Evolutionary conservation across 768 basidiomycete species (phyloP).

Genomic region (Lactifluus subvellereus): DNA sequence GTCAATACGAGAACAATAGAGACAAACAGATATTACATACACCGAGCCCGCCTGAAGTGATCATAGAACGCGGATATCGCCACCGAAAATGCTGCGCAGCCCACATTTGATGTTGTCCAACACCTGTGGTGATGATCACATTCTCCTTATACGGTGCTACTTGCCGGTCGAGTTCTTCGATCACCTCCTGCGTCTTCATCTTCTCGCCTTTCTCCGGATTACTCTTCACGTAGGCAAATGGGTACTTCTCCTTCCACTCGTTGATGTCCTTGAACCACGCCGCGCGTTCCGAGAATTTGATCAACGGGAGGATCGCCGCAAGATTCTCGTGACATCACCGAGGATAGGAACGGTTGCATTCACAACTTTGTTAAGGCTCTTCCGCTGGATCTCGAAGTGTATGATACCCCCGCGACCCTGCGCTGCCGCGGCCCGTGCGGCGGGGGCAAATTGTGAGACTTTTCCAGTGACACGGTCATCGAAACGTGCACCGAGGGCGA

Average conservation of each 20-base stretch:
- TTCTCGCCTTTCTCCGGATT: conserved; percentile 44
- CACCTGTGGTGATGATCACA: conserved; percentile 85
- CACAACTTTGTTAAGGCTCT: too few species aligned
- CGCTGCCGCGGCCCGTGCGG: conserved; percentile 76
- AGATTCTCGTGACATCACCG: conserved; percentile 78
- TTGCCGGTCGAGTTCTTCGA: conserved; percentile 85
- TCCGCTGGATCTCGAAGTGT: conserved; percentile 79
- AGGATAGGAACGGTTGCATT: conserved; percentile 70
- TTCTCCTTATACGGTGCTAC: conserved; percentile 78
- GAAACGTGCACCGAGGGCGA: conserved; percentile 95
- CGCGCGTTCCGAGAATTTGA: conserved; percentile 49
- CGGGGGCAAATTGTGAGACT: conserved; percentile 84
- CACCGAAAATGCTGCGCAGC: conserved; percentile 92
- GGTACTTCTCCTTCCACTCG: conserved; percentile 80
- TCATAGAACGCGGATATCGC: conserved; percentile 80
- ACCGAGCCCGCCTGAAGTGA: conserved; percentile 91
- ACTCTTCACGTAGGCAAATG: conserved; percentile 79
- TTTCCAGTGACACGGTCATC: conserved; percentile 98
- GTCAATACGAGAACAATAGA: conserved; percentile 8
- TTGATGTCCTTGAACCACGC: conserved; percentile 98
- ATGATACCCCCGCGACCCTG: conserved; percentile 48
- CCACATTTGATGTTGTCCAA: conserved; percentile 99
- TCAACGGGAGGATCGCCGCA: too few species aligned
- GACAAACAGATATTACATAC: conserved; percentile 41
- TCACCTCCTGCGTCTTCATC: conserved; percentile 95